A percentile compares a stretch with the other conserved stretches of the same genome.
Evolutionary conservation across 202 grass and related monocot species (phyloP).

Genomic region (Setaria italica): DNA sequence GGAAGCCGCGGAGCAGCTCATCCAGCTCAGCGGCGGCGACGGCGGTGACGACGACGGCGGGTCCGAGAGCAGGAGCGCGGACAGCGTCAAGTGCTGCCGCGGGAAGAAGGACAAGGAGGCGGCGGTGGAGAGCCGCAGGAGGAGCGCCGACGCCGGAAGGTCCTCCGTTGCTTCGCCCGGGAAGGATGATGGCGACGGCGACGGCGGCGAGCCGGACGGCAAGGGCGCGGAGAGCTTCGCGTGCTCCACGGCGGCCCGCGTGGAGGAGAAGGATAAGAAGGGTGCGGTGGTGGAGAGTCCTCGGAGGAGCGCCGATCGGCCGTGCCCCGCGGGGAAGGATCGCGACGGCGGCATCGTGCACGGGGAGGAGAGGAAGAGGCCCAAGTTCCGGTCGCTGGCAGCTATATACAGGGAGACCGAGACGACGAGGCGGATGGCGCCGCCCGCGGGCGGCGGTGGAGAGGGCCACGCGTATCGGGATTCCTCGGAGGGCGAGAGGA

Average conservation of each 20-base stretch:
- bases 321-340: neutral
- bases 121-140: slow-evolving; percentile 36
- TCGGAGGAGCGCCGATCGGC: neutral
- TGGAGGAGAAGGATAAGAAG: neutral
- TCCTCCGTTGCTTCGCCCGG: too few relatives aligned
- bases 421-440: neutral
- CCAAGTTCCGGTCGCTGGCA: slow-evolving; percentile 49
- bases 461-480: neutral
- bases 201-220: slow-evolving; percentile 4
- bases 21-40: slow-evolving; percentile 54
- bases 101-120: neutral
- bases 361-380: slow-evolving; percentile 40
- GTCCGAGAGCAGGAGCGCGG: slow-evolving; percentile 48
- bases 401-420: slow-evolving; percentile 41
- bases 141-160: neutral
- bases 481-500: neutral
- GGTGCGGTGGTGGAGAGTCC: neutral
- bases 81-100: slow-evolving; percentile 38
- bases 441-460: neutral
- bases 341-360: slow-evolving; percentile 16
- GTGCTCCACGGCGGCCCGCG: slow-evolving; percentile 3
- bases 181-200: neutral
- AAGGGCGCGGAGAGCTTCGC: slow-evolving; percentile 36
- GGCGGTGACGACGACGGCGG: neutral
- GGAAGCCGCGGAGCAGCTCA: slow-evolving; percentile 68